Evolutionary conservation across 495 filamentous ascomycete species (phyloP).

Genomic region (Aspergillus nanangensis): DNA sequence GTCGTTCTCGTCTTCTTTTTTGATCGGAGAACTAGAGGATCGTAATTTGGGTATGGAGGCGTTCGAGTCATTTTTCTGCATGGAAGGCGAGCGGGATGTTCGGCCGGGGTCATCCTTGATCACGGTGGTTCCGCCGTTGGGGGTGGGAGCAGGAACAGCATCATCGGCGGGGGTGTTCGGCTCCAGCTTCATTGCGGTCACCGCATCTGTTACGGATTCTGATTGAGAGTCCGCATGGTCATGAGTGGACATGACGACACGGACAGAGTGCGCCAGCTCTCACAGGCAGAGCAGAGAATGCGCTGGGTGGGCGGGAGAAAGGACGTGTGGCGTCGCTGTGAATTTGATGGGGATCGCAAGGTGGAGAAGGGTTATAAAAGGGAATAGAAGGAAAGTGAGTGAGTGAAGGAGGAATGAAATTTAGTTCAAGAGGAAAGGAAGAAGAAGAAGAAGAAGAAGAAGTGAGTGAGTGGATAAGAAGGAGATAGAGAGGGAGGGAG

Average conservation of each 20-base stretch:
- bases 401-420: slow-evolving; percentile 2
- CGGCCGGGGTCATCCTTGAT: slow-evolving; percentile 12
- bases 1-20: slow-evolving; percentile 12
- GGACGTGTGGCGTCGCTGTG: slow-evolving; percentile 6
- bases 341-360: background rate
- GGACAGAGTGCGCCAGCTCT: slow-evolving; percentile 27
- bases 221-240: slow-evolving; percentile 41
- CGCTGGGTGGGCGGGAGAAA: slow-evolving; percentile 3
- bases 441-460: slow-evolving; percentile 6
- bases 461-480: background rate
- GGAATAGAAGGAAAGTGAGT: background rate
- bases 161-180: slow-evolving; percentile 14
- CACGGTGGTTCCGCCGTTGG: slow-evolving; percentile 19
- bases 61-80: slow-evolving; percentile 7
- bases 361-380: slow-evolving; percentile 2
- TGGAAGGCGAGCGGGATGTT: slow-evolving; percentile 5
- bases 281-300: slow-evolving; percentile 10
- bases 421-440: too few relatives aligned
- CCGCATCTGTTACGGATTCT: slow-evolving; percentile 32
- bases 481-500: too few relatives aligned
- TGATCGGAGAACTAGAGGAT: slow-evolving; percentile 15
- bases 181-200: slow-evolving; percentile 38
- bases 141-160: slow-evolving; percentile 2
- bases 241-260: slow-evolving; percentile 45
- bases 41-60: slow-evolving; percentile 16